Base-by-base conservation (phyloP, 805 yeast species). In the Hanseniaspora taiwanica region DNA sequence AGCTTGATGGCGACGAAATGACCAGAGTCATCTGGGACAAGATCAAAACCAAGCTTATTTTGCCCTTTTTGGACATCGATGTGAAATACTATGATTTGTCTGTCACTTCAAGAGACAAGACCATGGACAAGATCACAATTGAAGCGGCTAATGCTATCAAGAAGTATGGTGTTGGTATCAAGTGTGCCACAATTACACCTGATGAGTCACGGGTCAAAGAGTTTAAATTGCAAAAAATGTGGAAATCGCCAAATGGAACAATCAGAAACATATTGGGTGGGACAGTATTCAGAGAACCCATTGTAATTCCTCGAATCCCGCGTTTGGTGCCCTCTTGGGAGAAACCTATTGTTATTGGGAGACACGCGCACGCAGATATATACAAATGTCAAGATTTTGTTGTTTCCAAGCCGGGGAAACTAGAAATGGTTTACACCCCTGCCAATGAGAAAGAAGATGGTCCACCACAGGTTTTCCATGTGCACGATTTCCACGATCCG, bases 351-450 rank as follows among this genome's bases (percentile, higher is more conserved):
- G 76, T 81, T 40, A 81, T 81, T 50, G 91, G 91, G 43, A 77
- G 91, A 74, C 91, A 81, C 47, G 89, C 89, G 13, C 78, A 74
- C 54, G 89, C 86, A 47, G 91, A 81, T 58, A 89, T 81, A 62
- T 81, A 81, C 59, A 81, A 79, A 61, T 85, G 87, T 40, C 78
- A 85, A 14, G 87, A 81, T 58, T 59, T 78, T 35, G 72, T 79
- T 38, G 65, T 81, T 42, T 76, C 78, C 21, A 74, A 72, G 38
- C 51, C 56, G 12, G 91, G 91, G 46, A 68, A 69, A 39, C 62
- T 81, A 52, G 78, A 78, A 53, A 59, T 81, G 52, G 75, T 72
- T 8, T 81, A 68, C 64, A 78, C 72, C 37, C 86, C 87, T 25
- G 55, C 56, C n/a, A 70, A 69, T 42, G 80, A 80, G 6, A 64